Evolutionary conservation across 371 early-diverging fungal genomes (phyloP).

Genomic region (Mortierella sp.): DNA sequence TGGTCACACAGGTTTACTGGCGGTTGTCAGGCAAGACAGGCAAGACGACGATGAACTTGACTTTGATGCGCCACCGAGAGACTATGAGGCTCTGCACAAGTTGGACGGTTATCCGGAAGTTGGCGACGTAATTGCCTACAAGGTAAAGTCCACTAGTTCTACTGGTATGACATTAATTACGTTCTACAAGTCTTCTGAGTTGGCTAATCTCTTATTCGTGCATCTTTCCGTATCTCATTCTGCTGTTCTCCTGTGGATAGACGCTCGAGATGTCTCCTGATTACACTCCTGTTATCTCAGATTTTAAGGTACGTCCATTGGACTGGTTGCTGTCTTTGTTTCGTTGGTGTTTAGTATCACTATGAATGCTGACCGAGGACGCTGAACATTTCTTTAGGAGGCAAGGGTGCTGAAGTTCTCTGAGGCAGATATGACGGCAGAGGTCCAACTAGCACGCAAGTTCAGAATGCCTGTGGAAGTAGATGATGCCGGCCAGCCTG

Average conservation of each 20-base stretch:
- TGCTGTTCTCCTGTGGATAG: too few species aligned
- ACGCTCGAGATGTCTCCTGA: conserved; percentile 36
- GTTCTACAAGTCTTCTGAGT: background rate
- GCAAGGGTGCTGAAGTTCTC: conserved; percentile 26
- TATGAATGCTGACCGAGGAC: too few species aligned
- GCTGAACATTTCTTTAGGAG: conserved; percentile 29
- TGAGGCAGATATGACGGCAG: conserved; percentile 15
- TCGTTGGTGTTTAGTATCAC: too few species aligned
- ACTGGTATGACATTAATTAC: background rate
- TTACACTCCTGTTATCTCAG: conserved; percentile 42
- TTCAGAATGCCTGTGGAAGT: conserved; percentile 23
- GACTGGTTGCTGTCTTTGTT: too few species aligned
- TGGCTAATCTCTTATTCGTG: background rate
- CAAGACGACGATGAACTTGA: background rate
- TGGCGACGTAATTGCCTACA: conserved; percentile 37
- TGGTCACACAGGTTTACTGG: too few species aligned
- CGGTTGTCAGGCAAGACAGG: too few species aligned
- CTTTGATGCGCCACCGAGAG: background rate
- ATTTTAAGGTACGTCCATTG: conserved; percentile 37
- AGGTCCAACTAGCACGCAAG: conserved; percentile 31
- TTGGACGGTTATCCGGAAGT: conserved; percentile 13
- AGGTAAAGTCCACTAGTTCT: conserved; percentile 9
- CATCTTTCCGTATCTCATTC: too few species aligned
- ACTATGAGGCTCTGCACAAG: conserved; percentile 23
- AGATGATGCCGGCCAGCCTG: conserved; percentile 23